phyloP scores from a whole-genome alignment of 495 filamentous ascomycete genomes.

The Durotheca rogersii region DNA sequence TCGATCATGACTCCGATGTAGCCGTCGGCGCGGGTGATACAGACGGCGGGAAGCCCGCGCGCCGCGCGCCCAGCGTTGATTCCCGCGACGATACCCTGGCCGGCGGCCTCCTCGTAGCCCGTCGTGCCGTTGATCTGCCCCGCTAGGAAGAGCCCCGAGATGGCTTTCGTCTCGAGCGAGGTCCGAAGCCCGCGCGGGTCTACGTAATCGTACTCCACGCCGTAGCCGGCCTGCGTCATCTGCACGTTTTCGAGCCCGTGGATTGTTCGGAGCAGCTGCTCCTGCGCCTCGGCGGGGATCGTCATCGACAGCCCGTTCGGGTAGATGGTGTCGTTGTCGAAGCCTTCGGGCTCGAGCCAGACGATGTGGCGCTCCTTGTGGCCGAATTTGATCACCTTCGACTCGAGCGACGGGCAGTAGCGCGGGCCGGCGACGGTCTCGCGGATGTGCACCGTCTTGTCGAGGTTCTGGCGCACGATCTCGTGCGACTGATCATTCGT shows the following conservation, averaged over 20 bases:
- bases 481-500: constrained; percentile 84
- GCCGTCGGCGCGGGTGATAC: constrained; percentile 78
- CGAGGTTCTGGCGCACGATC: constrained; percentile 79
- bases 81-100: constrained; percentile 89
- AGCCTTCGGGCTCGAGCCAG: constrained; percentile 97
- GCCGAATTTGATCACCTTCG: constrained; percentile 86
- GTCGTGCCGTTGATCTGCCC: constrained; percentile 99
- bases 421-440: constrained; percentile 92
- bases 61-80: constrained; percentile 87
- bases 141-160: constrained; percentile 85
- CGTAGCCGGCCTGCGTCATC: constrained; percentile 97
- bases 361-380: constrained; percentile 79
- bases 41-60: constrained; percentile 60
- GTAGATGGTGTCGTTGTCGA: constrained; percentile 87
- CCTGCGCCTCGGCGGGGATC: constrained; percentile 81
- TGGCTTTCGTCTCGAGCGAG: constrained; percentile 91
- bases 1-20: constrained; percentile 99
- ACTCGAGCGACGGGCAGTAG: constrained; percentile 94
- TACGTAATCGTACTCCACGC: constrained; percentile 98
- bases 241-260: constrained; percentile 81
- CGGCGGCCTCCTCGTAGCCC: constrained; percentile 95
- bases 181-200: constrained; percentile 84
- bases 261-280: constrained; percentile 79
- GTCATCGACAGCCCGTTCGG: constrained; percentile 98
- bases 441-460: constrained; percentile 92